Evolutionary conservation across 257 asterid genomes (phyloP).

Genomic region (Misopates orontium): DNA sequence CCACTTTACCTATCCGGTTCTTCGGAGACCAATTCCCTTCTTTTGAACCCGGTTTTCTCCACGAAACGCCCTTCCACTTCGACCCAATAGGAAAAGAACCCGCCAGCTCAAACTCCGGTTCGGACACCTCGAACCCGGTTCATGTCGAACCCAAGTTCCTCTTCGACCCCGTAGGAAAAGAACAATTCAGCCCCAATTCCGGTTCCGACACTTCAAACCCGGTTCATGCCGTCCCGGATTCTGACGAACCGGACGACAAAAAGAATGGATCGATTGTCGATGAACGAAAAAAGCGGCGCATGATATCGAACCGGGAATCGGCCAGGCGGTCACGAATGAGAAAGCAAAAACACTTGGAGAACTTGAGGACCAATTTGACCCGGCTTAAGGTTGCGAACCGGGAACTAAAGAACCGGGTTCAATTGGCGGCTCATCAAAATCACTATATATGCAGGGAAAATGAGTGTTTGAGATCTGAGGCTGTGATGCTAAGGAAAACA

Average conservation of each 20-base stretch:
- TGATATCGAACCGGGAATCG: slow-evolving; percentile 91
- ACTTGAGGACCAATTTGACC: slow-evolving; percentile 71
- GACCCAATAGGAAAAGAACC: slow-evolving; percentile 43
- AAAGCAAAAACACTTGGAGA: slow-evolving; percentile 77
- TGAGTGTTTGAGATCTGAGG: slow-evolving; percentile 60
- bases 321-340: slow-evolving; percentile 87
- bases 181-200: slow-evolving; percentile 55
- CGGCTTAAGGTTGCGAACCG: slow-evolving; percentile 56
- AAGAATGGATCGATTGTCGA: slow-evolving; percentile 27
- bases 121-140: slow-evolving; percentile 49
- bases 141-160: slow-evolving; percentile 50
- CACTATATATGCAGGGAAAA: slow-evolving; percentile 47
- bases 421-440: slow-evolving; percentile 43
- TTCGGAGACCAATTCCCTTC: not conserved
- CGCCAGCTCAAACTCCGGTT: slow-evolving; percentile 53
- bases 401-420: slow-evolving; percentile 63
- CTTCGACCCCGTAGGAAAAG: slow-evolving; percentile 32
- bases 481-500: slow-evolving; percentile 60
- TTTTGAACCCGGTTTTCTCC: slow-evolving; percentile 60
- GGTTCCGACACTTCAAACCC: slow-evolving; percentile 42
- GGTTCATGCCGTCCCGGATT: slow-evolving; percentile 17
- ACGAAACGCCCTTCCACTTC: slow-evolving; percentile 42
- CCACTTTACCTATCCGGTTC: slow-evolving; percentile 47
- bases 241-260: slow-evolving; percentile 36
- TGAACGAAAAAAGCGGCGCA: slow-evolving; percentile 72